Percentiles rank a stretch among this genome's conserved stretches.
Conservation (phyloP, 139 green algal species). For the Diplosphaera chodatii region DNA sequence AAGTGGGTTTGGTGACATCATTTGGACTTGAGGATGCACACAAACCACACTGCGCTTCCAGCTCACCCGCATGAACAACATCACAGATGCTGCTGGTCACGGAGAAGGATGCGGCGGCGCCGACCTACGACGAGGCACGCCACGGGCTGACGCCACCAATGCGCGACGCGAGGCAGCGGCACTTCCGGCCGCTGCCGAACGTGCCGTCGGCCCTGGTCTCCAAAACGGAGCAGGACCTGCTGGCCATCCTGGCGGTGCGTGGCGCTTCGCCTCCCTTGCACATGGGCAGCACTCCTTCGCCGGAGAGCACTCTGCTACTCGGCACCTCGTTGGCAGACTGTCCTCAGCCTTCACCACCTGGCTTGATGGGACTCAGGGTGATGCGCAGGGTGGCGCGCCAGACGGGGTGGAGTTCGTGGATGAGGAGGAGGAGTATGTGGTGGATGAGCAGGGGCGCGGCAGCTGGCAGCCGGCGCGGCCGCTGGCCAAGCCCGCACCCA, state of each 20-base stretch:
- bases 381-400: too few species aligned
- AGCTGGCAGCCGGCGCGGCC: slow-evolving; percentile 9
- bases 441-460: slow-evolving; percentile 16
- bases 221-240: slow-evolving; percentile 51
- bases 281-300: too few species aligned
- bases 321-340: too few species aligned
- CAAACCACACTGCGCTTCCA: too few species aligned
- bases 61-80: too few species aligned
- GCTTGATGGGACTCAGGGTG: too few species aligned
- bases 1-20: too few species aligned
- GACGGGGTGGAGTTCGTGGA: slow-evolving; percentile 61
- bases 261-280: too few species aligned
- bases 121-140: slow-evolving; percentile 20
- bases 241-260: slow-evolving; percentile 45
- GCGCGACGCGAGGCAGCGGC: slow-evolving; percentile 48
- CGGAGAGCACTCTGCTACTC: too few species aligned
- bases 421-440: slow-evolving; percentile 69
- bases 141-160: slow-evolving; percentile 74
- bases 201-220: slow-evolving; percentile 28
- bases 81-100: slow-evolving; percentile 60
- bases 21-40: too few species aligned
- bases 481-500: not conserved
- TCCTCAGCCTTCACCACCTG: too few species aligned
- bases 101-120: not conserved
- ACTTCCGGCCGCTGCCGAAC: slow-evolving; percentile 49